Conservation (phyloP, 345 rosid species). For the Cochlearia excelsa region DNA sequence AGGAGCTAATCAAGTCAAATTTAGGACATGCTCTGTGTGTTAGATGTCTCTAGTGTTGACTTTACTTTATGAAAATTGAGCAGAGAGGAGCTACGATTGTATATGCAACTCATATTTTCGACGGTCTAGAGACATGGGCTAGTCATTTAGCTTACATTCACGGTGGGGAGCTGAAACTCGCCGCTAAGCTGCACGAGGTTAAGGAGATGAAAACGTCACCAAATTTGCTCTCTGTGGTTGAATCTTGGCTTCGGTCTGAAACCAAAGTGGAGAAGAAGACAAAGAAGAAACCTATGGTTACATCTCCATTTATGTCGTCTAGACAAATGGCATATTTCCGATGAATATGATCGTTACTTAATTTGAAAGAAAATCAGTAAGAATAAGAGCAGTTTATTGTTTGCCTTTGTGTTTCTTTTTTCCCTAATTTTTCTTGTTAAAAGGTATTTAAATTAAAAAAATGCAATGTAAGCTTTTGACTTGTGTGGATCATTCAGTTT, state of each 20-base stretch:
- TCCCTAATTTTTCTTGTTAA: background rate
- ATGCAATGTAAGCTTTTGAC: no score
- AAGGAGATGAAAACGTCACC: slow-evolving; percentile 58
- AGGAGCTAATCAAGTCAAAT: no score
- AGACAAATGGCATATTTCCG: slow-evolving; percentile 97
- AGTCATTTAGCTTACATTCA: slow-evolving; percentile 84
- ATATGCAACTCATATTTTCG: slow-evolving; percentile 92
- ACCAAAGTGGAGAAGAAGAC: slow-evolving; percentile 60
- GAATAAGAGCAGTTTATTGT: slow-evolving; percentile 17
- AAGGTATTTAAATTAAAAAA: background rate
- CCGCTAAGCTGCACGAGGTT: slow-evolving; percentile 52
- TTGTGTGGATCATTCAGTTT: no score
- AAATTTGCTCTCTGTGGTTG: slow-evolving; percentile 80
- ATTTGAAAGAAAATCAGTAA: background rate
- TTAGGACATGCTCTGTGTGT: no score
- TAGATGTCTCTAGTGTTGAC: no score
- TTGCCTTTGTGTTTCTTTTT: slow-evolving; percentile 2
- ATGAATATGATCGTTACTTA: slow-evolving; percentile 31
- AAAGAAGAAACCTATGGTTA: slow-evolving; percentile 35
- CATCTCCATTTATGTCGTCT: slow-evolving; percentile 61
- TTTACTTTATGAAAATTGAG: background rate
- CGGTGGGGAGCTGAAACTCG: slow-evolving; percentile 69
- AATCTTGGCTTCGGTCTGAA: slow-evolving; percentile 88
- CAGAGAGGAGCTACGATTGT: slow-evolving; percentile 94
- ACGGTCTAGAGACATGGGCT: slow-evolving; percentile 95